Conservation (phyloP, 139 green algal species). For the Tetradesmus obliquus region DNA sequence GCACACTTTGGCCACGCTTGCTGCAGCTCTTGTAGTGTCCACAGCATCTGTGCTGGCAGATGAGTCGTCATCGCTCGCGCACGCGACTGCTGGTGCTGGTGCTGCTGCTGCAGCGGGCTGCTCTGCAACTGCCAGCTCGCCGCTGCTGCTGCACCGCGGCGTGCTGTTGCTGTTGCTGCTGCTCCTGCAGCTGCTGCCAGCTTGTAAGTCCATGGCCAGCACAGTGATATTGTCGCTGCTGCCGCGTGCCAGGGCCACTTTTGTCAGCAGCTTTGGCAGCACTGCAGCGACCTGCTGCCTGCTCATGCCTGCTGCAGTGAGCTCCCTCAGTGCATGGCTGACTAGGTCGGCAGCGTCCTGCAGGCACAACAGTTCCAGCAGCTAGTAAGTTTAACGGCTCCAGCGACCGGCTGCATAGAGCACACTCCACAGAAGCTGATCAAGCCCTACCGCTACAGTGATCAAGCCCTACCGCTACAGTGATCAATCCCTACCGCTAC, state of each 20-base stretch:
- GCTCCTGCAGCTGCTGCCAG: not conserved
- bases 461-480: too few species aligned
- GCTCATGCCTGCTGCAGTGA: constrained; percentile 15
- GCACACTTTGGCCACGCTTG: not conserved
- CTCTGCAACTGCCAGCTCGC: not conserved
- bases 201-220: constrained; percentile 52
- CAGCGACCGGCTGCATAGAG: not conserved
- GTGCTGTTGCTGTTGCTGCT: not conserved
- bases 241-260: constrained; percentile 54
- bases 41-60: not conserved
- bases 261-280: constrained; percentile 56
- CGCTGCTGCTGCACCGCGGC: not conserved
- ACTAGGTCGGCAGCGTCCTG: constrained; percentile 24
- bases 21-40: not conserved
- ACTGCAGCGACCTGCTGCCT: constrained; percentile 8
- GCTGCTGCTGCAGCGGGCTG: not conserved
- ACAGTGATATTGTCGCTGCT: constrained; percentile 68
- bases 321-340: not conserved
- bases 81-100: not conserved
- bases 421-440: too few species aligned
- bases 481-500: too few species aligned
- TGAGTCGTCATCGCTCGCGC: not conserved
- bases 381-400: not conserved
- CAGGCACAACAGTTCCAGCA: not conserved
- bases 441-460: too few species aligned